Base-by-base conservation (phyloP, 2,329 filamentous ascomycete species). In the Trichoderma afroharzianum region DNA sequence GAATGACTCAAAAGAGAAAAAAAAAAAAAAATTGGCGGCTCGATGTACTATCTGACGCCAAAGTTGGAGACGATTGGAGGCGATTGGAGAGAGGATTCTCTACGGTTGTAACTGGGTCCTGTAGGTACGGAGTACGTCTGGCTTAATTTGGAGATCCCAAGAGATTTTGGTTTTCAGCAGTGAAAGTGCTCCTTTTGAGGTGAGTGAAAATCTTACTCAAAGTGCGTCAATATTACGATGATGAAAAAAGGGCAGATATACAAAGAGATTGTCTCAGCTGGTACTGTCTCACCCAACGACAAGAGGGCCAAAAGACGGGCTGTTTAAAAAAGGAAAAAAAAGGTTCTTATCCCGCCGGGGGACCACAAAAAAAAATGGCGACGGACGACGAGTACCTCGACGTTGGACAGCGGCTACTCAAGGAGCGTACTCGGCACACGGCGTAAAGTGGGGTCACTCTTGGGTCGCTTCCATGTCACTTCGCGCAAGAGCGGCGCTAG, bases 281-380 rank as follows among this genome's bases (percentile, higher is more conserved):
- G n/a, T 21, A 21, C 28, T 33, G 57, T n/a, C 28, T 59, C 57
- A 21, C 39, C 32, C 15, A 21, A 14, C 14, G n/a, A 24, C 57
- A 24, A 59, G 32, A 32, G 53, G 15, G 36, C 36, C 39, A 50
- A 50, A 9, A 18, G 18, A 32, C 8, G 18, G 28, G 57, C 57
- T 18, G n/a, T 59, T 59, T 59, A 15, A 47, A 26, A 64, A 33
- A 68, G n/a, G 55, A 32, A 18, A 33, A 61, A 68, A 62, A 69
- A 69, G 67, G 67, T 69, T 47, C 67, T 69, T 69, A 69, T 69
- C 67, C 67, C 67, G 67, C 43, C 59, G 67, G 57, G 28, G 66
- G 43, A 11, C 57, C 57, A 50, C 36, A 53, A 30, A 21, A 30
- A 21, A 58, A 12, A 33, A 57, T 2, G 14, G 53, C 6, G 28